Evolutionary conservation across 306 rosid species (phyloP).

Genomic region (Mimosa pudica): DNA sequence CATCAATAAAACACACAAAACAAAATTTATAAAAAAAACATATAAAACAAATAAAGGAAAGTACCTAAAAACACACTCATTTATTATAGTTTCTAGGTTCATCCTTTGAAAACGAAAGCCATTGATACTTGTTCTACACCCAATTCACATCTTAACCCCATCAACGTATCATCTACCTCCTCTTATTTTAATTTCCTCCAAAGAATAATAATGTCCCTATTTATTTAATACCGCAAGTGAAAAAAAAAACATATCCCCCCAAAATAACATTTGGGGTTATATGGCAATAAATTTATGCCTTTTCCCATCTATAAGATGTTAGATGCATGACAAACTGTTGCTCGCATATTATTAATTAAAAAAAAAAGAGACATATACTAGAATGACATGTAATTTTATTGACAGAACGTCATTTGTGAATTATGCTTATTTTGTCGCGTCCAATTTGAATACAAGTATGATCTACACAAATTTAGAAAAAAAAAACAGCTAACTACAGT

Average conservation of each 20-base stretch:
- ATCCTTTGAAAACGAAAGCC: not conserved
- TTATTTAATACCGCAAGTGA: too few species aligned
- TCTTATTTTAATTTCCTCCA: not conserved
- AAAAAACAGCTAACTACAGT: constrained; percentile 3
- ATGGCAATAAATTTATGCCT: too few species aligned
- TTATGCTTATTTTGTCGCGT: not conserved
- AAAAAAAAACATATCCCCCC: too few species aligned
- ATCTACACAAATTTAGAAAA: not conserved
- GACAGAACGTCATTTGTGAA: not conserved
- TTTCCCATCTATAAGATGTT: too few species aligned
- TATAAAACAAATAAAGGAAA: not conserved
- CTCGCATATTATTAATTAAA: too few species aligned
- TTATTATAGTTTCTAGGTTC: not conserved
- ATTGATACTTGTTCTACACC: not conserved
- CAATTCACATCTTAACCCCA: not conserved
- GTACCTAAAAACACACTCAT: not conserved
- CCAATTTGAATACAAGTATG: not conserved
- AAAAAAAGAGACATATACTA: not conserved
- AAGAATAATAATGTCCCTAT: not conserved
- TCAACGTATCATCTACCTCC: not conserved
- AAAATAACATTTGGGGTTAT: too few species aligned
- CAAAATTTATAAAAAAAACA: not conserved
- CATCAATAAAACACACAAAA: not conserved
- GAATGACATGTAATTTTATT: not conserved
- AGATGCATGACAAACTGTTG: too few species aligned